Evolutionary conservation across 2,329 filamentous ascomycete genomes (phyloP).

Genomic region (Colletotrichum spinosum): DNA sequence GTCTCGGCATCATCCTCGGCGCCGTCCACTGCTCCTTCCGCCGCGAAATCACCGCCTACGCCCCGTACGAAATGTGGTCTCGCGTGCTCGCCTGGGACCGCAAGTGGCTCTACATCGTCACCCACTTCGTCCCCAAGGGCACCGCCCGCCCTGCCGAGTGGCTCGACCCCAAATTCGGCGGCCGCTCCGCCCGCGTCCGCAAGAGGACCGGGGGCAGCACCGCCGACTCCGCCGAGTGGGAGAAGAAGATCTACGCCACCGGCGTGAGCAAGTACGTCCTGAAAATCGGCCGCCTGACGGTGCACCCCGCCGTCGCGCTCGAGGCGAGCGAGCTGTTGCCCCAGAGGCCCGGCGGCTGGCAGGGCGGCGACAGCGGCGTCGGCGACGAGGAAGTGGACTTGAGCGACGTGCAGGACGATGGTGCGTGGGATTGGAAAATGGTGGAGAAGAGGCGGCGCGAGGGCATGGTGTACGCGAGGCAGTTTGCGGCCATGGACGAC

Average conservation of each 20-base stretch:
- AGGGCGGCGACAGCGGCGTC: slow-evolving; percentile 56
- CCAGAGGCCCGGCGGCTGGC: slow-evolving; percentile 75
- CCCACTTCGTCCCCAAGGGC: slow-evolving; percentile 76
- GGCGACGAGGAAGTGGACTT: slow-evolving; percentile 53
- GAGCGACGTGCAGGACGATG: slow-evolving; percentile 48
- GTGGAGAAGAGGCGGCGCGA: slow-evolving; percentile 66
- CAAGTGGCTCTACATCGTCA: slow-evolving; percentile 84
- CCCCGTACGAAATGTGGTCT: slow-evolving; percentile 79
- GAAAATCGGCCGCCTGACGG: slow-evolving; percentile 84
- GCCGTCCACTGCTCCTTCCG: slow-evolving; percentile 81
- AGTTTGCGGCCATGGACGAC: slow-evolving; percentile 69
- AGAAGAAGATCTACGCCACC: slow-evolving; percentile 76
- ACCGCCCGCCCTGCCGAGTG: slow-evolving; percentile 66
- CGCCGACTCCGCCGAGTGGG: slow-evolving; percentile 52
- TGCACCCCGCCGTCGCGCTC: slow-evolving; percentile 83
- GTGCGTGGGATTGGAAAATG: slow-evolving; percentile 68
- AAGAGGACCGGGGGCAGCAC: slow-evolving; percentile 40
- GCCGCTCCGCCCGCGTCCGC: slow-evolving; percentile 43
- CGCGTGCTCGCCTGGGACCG: slow-evolving; percentile 80
- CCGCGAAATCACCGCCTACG: slow-evolving; percentile 76
- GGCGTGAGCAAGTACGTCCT: slow-evolving; percentile 85
- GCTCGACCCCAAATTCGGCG: slow-evolving; percentile 59
- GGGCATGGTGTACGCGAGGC: slow-evolving; percentile 65
- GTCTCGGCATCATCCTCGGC: slow-evolving; percentile 75
- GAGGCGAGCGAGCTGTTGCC: slow-evolving; percentile 80